A percentile compares a stretch with the other conserved stretches of the same genome.
Evolutionary conservation across 2,329 filamentous ascomycete genomes (phyloP).

Genomic region (Coniella lustricola): DNA sequence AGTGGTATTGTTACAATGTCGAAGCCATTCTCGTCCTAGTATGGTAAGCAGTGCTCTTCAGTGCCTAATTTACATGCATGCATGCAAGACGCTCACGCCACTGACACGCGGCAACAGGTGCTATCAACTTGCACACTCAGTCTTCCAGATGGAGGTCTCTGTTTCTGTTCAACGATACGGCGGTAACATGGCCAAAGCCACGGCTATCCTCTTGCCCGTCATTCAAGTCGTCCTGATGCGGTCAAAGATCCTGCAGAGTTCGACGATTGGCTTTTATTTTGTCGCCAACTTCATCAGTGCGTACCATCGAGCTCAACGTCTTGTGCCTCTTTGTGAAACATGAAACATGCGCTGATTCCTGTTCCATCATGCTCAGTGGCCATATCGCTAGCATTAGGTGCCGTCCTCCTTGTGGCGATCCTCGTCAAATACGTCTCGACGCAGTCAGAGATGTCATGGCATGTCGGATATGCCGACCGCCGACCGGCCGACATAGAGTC

Average conservation of each 20-base stretch:
- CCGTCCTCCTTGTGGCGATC: conserved; percentile 31
- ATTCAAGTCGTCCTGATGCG: conserved; percentile 29
- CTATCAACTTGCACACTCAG: conserved; percentile 28
- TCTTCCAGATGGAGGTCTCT: conserved; percentile 26
- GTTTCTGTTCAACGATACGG: conserved; percentile 17
- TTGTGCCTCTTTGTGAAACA: too few species aligned
- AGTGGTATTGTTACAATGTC: conserved; percentile 45
- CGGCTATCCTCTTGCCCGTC: conserved; percentile 29
- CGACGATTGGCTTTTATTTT: conserved; percentile 25
- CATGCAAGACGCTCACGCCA: background rate
- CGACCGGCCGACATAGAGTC: background rate
- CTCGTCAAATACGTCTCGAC: conserved; percentile 34
- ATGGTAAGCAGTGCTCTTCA: conserved; percentile 30
- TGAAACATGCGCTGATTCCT: background rate
- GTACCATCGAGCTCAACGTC: conserved; percentile 12
- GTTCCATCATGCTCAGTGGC: conserved; percentile 27
- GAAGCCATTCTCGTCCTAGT: conserved; percentile 38
- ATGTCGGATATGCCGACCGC: conserved; percentile 25
- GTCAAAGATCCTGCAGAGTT: conserved; percentile 22
- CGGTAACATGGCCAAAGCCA: conserved; percentile 26
- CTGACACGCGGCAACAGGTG: conserved; percentile 23
- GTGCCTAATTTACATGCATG: background rate
- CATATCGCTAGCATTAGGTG: conserved; percentile 29
- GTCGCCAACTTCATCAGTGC: conserved; percentile 32
- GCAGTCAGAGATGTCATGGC: conserved; percentile 26